Percentiles rank a stretch among this genome's conserved stretches.
phyloP scores from a whole-genome alignment of 148 eudicot species.

The Rhododendron ferrugineum region DNA sequence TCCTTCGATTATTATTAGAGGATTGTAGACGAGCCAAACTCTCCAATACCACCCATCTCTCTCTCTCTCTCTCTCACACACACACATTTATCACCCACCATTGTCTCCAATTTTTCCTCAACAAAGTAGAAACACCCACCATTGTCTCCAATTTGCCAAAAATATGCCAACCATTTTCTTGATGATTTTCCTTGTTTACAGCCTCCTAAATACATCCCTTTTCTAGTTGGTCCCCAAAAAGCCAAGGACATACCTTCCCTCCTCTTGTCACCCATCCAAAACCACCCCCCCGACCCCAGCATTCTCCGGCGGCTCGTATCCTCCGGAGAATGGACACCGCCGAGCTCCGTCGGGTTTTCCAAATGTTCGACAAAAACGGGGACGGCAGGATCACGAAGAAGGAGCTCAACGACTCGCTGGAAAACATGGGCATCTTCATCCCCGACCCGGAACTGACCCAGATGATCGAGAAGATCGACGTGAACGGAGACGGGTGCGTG shows the following conservation, averaged over 20 bases:
- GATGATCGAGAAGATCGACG: slow-evolving; percentile 47
- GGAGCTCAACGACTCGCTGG: slow-evolving; percentile 47
- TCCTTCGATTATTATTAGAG: too few relatives aligned
- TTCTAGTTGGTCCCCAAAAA: slow-evolving; percentile 27
- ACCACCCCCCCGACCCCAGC: background rate
- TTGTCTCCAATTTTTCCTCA: background rate
- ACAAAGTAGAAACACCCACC: background rate
- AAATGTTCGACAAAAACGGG: slow-evolving; percentile 56
- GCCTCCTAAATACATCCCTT: slow-evolving; percentile 14
- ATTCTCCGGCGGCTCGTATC: background rate
- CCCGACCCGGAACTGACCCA: slow-evolving; percentile 41
- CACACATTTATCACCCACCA: background rate
- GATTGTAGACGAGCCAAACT: too few relatives aligned
- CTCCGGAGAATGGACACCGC: slow-evolving; percentile 29
- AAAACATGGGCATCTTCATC: slow-evolving; percentile 44
- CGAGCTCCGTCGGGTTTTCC: slow-evolving; percentile 49
- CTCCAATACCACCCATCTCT: too few relatives aligned
- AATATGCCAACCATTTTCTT: slow-evolving; percentile 19
- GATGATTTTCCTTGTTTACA: slow-evolving; percentile 16
- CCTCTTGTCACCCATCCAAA: slow-evolving; percentile 15
- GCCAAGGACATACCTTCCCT: slow-evolving; percentile 15
- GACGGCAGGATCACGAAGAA: slow-evolving; percentile 50
- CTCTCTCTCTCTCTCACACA: too few relatives aligned
- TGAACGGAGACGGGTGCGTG: slow-evolving; percentile 30
- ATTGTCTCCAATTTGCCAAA: background rate